phyloP scores from a whole-genome alignment of 116 monocot species.

The Posidonia oceanica region DNA sequence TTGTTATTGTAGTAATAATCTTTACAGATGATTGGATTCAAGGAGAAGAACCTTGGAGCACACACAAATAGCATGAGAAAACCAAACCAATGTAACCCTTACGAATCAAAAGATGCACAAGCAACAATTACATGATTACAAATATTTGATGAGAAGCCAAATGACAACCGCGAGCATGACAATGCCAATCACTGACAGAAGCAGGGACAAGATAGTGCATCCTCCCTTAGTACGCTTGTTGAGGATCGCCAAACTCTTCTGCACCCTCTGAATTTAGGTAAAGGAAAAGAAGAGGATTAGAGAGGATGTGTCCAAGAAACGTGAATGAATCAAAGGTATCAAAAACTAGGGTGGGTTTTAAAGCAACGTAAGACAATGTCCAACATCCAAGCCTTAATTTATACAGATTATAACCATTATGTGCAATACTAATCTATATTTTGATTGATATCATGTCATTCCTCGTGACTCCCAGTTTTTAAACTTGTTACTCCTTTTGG shows the following conservation, averaged over 20 bases:
- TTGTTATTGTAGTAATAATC: neutral
- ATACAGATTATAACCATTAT: too few relatives aligned
- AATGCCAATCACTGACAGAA: constrained; percentile 48
- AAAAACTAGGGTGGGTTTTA: neutral
- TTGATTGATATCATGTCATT: too few relatives aligned
- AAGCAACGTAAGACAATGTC: too few relatives aligned
- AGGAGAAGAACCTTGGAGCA: neutral
- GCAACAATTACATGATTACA: constrained; percentile 14
- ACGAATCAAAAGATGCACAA: neutral
- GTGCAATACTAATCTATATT: too few relatives aligned
- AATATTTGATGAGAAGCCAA: constrained; percentile 65
- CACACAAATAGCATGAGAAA: neutral
- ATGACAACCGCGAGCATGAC: constrained; percentile 45
- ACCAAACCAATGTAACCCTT: neutral
- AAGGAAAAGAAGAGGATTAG: neutral
- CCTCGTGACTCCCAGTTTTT: too few relatives aligned
- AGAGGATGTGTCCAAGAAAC: neutral
- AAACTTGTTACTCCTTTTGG: too few relatives aligned
- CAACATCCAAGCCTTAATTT: too few relatives aligned
- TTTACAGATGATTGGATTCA: neutral
- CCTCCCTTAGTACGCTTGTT: constrained; percentile 61
- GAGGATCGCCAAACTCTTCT: constrained; percentile 71
- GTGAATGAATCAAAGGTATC: neutral
- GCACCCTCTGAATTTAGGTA: constrained; percentile 46
- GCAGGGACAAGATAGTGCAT: constrained; percentile 49